phyloP scores from a whole-genome alignment of 2,329 filamentous ascomycete genomes.

The Scedosporium aurantiacum region DNA sequence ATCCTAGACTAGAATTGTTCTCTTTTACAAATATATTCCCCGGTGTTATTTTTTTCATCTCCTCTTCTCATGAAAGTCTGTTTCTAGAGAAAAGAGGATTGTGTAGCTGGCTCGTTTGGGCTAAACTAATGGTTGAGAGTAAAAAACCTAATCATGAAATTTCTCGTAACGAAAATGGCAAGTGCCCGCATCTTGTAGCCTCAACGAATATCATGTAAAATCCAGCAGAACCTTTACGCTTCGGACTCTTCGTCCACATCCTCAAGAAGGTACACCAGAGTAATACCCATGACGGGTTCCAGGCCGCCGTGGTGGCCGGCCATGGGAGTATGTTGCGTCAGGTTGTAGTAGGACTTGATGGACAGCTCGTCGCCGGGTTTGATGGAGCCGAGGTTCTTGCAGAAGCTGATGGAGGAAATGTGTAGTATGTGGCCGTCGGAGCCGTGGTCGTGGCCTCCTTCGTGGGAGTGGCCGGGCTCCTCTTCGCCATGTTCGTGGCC shows the following conservation, averaged over 20 bases:
- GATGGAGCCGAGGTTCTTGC: neutral
- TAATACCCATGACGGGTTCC: conserved; percentile 8
- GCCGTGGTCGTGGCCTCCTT: conserved; percentile 5
- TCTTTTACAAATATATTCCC: too few relatives aligned
- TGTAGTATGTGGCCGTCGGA: conserved; percentile 1
- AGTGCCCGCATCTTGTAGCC: too few relatives aligned
- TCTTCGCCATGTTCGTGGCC: neutral
- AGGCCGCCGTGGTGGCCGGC: conserved; percentile 6
- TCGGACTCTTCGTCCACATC: neutral
- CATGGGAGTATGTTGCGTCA: conserved; percentile 2
- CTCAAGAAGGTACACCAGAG: conserved; percentile 1
- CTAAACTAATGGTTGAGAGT: too few relatives aligned
- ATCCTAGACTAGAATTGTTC: too few relatives aligned
- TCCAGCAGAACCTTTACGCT: neutral
- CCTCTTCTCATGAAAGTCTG: too few relatives aligned
- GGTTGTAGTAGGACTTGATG: conserved; percentile 5
- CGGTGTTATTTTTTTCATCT: too few relatives aligned
- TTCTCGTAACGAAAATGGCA: too few relatives aligned
- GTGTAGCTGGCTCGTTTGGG: too few relatives aligned
- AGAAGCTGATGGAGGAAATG: conserved; percentile 3
- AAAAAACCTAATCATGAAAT: too few relatives aligned
- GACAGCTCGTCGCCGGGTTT: neutral
- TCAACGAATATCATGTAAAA: too few relatives aligned
- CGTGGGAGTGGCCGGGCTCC: neutral
- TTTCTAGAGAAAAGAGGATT: too few relatives aligned